phyloP scores from a whole-genome alignment of 75 land plant genomes.

The Sequoiadendron giganteum region DNA sequence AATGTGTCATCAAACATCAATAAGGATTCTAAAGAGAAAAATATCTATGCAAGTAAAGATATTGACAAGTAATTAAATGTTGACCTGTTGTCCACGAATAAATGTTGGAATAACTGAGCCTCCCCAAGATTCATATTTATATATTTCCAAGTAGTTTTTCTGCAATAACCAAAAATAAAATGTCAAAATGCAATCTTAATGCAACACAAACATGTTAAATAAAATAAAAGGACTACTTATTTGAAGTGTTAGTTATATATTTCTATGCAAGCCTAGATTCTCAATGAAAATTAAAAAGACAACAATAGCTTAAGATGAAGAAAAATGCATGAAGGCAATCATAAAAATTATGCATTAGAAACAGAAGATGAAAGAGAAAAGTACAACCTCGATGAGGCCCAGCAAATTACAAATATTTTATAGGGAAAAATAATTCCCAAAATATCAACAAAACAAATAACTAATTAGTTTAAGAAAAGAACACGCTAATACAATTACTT shows the following conservation, averaged over 20 bases:
- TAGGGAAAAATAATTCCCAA: neutral
- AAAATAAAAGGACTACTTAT: neutral
- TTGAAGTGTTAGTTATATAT: neutral
- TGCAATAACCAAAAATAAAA: constrained; percentile 20
- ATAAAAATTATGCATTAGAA: neutral
- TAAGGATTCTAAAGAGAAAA: neutral
- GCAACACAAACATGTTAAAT: neutral
- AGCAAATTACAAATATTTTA: neutral
- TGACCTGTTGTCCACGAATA: constrained; percentile 78
- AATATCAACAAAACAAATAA: neutral
- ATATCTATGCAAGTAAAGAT: neutral
- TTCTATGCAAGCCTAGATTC: neutral
- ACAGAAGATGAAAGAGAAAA: neutral
- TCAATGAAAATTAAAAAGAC: neutral
- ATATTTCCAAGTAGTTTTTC: constrained; percentile 96
- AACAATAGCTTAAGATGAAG: neutral
- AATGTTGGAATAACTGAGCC: constrained; percentile 82
- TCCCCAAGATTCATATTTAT: constrained; percentile 89
- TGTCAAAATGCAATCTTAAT: neutral
- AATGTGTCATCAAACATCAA: neutral
- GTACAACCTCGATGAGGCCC: neutral
- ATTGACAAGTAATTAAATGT: neutral
- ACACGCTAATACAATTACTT: neutral
- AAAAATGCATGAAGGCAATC: neutral
- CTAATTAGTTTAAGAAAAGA: neutral